Evolutionary conservation across 1,139 yeast genomes (phyloP).

Genomic region (Torulaspora pretoriensis): DNA sequence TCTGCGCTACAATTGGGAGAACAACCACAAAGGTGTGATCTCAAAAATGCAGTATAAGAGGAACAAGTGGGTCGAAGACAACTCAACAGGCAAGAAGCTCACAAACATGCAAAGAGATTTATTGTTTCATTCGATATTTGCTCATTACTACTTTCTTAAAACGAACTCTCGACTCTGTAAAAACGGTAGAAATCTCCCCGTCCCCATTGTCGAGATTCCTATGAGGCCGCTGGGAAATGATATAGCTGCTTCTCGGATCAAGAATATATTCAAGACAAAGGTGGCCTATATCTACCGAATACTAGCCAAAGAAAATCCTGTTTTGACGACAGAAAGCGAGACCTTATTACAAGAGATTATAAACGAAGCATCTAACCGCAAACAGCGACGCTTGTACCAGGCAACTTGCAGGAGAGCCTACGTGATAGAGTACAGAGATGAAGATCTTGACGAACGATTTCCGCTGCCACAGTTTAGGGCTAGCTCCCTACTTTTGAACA

Average conservation of each 20-base stretch:
- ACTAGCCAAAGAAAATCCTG: conserved; percentile 19
- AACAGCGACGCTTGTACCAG: conserved; percentile 18
- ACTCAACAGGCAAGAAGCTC: background rate
- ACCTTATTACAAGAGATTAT: conserved; percentile 15
- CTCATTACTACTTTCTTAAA: conserved; percentile 22
- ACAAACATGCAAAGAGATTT: conserved; percentile 13
- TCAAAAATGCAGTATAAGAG: conserved; percentile 12
- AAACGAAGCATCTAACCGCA: conserved; percentile 9
- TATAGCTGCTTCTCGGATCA: conserved; percentile 20
- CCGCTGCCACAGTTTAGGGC: conserved; percentile 8
- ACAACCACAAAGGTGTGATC: conserved; percentile 12
- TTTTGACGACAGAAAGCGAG: conserved; percentile 15
- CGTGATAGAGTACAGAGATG: conserved; percentile 9
- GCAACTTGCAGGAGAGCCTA: conserved; percentile 22
- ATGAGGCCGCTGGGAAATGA: conserved; percentile 26
- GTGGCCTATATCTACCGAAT: conserved; percentile 14
- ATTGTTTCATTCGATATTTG: conserved; percentile 16
- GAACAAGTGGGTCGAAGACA: conserved; percentile 16
- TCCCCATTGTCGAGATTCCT: conserved; percentile 26
- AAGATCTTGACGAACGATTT: background rate
- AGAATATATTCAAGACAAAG: conserved; percentile 20
- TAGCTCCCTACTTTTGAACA: conserved; percentile 9
- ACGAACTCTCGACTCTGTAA: conserved; percentile 18
- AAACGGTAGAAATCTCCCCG: conserved; percentile 16
- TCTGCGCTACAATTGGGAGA: conserved; percentile 18